Conservation (phyloP, 192 early-diverging fungal species). For the Gamsiella multidivaricata region DNA sequence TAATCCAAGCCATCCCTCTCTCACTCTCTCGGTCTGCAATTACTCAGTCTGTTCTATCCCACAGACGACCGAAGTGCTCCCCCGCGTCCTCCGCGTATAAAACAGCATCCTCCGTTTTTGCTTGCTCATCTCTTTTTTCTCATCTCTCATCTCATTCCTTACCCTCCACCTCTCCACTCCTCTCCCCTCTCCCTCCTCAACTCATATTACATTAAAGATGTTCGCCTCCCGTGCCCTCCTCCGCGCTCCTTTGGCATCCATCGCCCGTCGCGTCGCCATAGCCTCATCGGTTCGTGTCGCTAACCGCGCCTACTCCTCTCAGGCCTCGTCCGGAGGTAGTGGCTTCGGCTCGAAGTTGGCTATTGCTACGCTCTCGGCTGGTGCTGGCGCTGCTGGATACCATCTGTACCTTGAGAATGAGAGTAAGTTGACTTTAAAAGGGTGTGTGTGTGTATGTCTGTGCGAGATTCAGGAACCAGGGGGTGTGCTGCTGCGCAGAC, state of each 20-base stretch:
- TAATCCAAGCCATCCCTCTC: too few relatives aligned
- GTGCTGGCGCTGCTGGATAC: constrained; percentile 50
- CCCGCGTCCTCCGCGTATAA: too few relatives aligned
- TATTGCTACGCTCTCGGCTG: constrained; percentile 30
- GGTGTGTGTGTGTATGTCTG: background rate
- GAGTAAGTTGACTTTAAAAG: constrained; percentile 23
- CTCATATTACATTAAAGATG: background rate
- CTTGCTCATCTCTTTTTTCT: constrained; percentile 9
- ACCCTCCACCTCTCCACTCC: background rate
- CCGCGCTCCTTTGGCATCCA: constrained; percentile 41
- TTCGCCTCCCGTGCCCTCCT: constrained; percentile 31
- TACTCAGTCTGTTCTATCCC: too few relatives aligned
- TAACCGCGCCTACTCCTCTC: constrained; percentile 34
- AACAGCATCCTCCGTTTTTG: too few relatives aligned
- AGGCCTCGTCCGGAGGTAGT: constrained; percentile 18
- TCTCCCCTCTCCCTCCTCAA: constrained; percentile 13
- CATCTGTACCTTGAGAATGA: constrained; percentile 30
- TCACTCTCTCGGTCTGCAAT: too few relatives aligned
- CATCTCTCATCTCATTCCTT: background rate
- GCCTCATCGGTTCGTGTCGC: constrained; percentile 27
- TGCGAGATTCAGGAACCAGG: background rate
- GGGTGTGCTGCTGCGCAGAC: constrained; percentile 28
- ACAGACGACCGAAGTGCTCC: too few relatives aligned
- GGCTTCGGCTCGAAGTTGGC: constrained; percentile 29
- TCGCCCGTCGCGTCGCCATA: constrained; percentile 32